phyloP scores from a whole-genome alignment of 2,329 filamentous ascomycete species.

The Kalmusia sp. region DNA sequence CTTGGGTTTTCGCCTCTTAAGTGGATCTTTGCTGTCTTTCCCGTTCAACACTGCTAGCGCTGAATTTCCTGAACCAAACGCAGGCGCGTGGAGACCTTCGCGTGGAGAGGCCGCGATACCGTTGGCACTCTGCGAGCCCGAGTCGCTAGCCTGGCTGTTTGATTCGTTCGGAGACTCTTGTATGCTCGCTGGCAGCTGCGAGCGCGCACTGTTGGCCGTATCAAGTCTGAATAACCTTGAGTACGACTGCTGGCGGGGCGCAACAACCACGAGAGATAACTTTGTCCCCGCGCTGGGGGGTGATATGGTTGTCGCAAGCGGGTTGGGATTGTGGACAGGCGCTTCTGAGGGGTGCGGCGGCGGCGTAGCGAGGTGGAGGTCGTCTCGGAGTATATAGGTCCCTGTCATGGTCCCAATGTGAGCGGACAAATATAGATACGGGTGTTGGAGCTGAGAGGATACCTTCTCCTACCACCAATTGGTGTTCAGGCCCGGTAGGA shows the following conservation, averaged over 20 bases:
- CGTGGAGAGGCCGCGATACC: conserved; percentile 39
- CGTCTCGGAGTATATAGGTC: conserved; percentile 88
- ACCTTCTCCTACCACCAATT: conserved; percentile 95
- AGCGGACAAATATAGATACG: conserved; percentile 15
- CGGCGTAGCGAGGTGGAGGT: conserved; percentile 89
- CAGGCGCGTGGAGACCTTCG: conserved; percentile 56
- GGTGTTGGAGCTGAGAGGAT: conserved; percentile 18
- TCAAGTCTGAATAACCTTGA: conserved; percentile 51
- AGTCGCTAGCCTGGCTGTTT: conserved; percentile 54
- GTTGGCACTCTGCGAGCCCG: conserved; percentile 51
- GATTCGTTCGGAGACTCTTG: conserved; percentile 53
- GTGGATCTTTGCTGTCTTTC: conserved; percentile 70
- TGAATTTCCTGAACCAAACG: conserved; percentile 87
- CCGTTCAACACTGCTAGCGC: conserved; percentile 66
- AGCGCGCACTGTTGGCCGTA: conserved; percentile 51
- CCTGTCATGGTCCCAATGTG: conserved; percentile 59
- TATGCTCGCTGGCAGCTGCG: conserved; percentile 54
- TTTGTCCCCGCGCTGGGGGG: conserved; percentile 87
- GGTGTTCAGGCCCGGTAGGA: conserved; percentile 82
- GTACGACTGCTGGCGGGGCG: conserved; percentile 57
- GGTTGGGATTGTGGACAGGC: conserved; percentile 85
- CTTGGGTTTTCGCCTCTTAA: conserved; percentile 90
- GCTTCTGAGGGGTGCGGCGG: conserved; percentile 95
- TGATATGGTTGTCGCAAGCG: conserved; percentile 81
- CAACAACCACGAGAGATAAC: conserved; percentile 77